Percentiles rank a stretch among this genome's conserved stretches.
Evolutionary conservation across 129 eudicot species (phyloP).

Genomic region (Flaveria linearis): DNA sequence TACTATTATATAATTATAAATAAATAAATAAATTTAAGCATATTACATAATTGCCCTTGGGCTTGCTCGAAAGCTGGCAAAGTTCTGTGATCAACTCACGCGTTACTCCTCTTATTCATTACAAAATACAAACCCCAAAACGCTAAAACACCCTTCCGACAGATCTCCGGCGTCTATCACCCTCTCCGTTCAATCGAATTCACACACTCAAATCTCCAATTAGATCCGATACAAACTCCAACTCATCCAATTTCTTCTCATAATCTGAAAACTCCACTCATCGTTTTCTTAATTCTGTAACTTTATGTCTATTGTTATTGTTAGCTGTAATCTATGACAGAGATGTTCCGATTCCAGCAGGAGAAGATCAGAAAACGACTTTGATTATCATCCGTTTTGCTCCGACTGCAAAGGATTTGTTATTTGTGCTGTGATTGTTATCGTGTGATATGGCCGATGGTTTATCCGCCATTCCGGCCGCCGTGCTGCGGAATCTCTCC

Average conservation of each 20-base stretch:
- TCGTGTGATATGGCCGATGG: conserved; percentile 73
- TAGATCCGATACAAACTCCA: conserved; percentile 30
- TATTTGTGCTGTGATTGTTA: background rate
- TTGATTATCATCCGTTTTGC: conserved; percentile 4
- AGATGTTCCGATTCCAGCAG: conserved; percentile 51
- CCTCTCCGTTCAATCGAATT: conserved; percentile 26
- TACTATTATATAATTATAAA: background rate
- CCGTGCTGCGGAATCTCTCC: conserved; percentile 77
- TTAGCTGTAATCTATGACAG: conserved; percentile 20
- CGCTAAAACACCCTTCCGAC: conserved; percentile 16
- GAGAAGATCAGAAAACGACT: conserved; percentile 55
- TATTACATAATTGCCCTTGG: conserved; percentile 16
- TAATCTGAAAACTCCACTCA: conserved; percentile 7
- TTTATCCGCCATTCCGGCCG: conserved; percentile 68
- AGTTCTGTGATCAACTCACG: conserved; percentile 41
- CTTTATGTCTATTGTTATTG: conserved; percentile 10
- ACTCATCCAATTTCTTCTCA: conserved; percentile 25
- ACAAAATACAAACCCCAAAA: conserved; percentile 44
- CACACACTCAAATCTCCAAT: conserved; percentile 5
- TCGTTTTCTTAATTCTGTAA: conserved; percentile 23
- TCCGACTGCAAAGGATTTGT: conserved; percentile 8
- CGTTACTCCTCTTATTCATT: conserved; percentile 28
- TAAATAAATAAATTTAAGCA: background rate
- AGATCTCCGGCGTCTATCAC: conserved; percentile 36
- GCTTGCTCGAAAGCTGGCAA: conserved; percentile 29